Conservation (phyloP, 2,329 filamentous ascomycete species). For the Colletotrichum chlorophyti region DNA sequence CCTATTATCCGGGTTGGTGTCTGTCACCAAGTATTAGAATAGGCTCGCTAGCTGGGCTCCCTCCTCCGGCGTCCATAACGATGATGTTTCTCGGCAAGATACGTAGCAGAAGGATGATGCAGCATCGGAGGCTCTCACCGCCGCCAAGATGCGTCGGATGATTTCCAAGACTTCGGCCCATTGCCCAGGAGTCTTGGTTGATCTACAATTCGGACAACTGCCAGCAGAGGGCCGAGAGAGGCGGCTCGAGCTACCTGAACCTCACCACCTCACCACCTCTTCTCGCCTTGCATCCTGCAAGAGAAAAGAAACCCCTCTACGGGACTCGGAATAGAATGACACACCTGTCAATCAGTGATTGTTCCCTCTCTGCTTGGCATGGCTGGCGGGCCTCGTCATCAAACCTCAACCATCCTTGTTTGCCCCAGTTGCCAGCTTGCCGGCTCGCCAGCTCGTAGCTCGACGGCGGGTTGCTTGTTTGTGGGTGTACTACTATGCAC, state of each 20-base stretch:
- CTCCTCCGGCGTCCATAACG: too few species aligned
- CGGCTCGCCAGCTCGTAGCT: neutral
- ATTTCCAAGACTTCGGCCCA: constrained; percentile 16
- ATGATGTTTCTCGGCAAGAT: too few species aligned
- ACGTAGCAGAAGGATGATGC: too few species aligned
- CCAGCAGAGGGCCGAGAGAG: constrained; percentile 20
- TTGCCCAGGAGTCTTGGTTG: constrained; percentile 26
- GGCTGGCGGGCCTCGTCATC: constrained; percentile 24
- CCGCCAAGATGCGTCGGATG: neutral
- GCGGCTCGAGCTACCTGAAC: constrained; percentile 28
- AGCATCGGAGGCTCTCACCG: constrained; percentile 6
- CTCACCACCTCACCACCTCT: neutral
- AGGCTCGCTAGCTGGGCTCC: neutral
- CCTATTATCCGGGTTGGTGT: too few species aligned
- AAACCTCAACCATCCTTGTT: constrained; percentile 15
- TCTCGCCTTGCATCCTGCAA: too few species aligned
- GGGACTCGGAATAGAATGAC: too few species aligned
- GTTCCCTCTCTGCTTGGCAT: too few species aligned
- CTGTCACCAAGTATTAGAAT: too few species aligned
- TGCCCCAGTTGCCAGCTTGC: neutral
- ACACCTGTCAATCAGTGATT: neutral
- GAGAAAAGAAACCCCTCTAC: too few species aligned
- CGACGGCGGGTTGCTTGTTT: too few species aligned
- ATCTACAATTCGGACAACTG: constrained; percentile 13
- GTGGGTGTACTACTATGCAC: too few species aligned